phyloP scores from a whole-genome alignment of 306 rosid genomes.

The Pyrus bretschneideri region DNA sequence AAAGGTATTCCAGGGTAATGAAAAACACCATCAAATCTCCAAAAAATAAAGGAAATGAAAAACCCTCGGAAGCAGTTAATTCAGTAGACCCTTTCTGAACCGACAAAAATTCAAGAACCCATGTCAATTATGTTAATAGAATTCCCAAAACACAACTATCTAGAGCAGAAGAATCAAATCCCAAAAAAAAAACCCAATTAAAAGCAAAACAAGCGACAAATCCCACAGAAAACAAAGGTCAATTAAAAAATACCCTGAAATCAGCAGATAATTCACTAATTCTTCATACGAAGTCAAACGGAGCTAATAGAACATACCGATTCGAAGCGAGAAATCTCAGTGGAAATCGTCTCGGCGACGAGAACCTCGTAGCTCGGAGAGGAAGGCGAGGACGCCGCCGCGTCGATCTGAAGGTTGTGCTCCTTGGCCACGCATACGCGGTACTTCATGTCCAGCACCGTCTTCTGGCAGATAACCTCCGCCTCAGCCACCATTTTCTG shows the following conservation, averaged over 20 bases:
- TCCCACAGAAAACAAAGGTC: neutral
- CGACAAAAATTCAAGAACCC: neutral
- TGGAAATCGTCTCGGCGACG: constrained; percentile 3
- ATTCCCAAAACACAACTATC: neutral
- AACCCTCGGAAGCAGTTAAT: neutral
- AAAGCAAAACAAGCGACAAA: neutral
- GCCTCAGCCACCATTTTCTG: constrained; percentile 56
- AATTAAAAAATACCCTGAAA: neutral
- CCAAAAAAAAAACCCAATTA: neutral
- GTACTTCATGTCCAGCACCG: constrained; percentile 55
- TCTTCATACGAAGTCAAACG: neutral
- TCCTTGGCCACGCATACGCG: constrained; percentile 53
- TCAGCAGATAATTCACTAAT: neutral
- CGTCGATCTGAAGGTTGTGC: constrained; percentile 42
- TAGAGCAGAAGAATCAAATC: neutral
- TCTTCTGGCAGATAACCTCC: constrained; percentile 52
- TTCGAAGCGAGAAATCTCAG: constrained; percentile 22
- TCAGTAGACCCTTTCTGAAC: neutral
- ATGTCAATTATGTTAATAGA: neutral
- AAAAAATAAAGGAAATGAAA: neutral
- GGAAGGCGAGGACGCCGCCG: constrained; percentile 46
- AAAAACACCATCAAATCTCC: neutral
- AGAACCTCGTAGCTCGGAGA: constrained; percentile 48
- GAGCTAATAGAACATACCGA: constrained; percentile 2
- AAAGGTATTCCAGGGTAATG: neutral